phyloP scores from a whole-genome alignment of 768 basidiomycete species.

The Russula brevipes region DNA sequence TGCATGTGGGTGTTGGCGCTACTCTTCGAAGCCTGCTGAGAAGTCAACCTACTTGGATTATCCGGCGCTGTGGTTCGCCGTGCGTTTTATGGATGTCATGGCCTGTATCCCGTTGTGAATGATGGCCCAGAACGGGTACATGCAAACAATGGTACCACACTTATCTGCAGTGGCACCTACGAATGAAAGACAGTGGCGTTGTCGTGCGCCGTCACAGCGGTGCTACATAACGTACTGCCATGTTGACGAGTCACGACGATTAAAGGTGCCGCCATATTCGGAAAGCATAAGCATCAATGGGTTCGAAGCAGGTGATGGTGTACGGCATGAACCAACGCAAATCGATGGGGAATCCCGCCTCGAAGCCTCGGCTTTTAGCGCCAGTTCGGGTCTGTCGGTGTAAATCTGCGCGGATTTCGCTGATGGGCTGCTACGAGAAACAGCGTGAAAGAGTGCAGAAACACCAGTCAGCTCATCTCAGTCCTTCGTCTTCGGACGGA shows the following conservation, averaged over 20 bases:
- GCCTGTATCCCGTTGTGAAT: not conserved
- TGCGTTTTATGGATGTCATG: not conserved
- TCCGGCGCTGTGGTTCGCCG: not conserved
- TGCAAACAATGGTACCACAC: not conserved
- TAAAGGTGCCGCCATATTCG: not conserved
- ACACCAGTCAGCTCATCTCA: conserved; percentile 5
- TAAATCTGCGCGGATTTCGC: conserved; percentile 1
- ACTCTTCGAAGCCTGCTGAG: not conserved
- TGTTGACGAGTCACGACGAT: not conserved
- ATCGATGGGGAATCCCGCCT: not conserved
- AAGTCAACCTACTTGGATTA: not conserved
- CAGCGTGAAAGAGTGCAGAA: not conserved
- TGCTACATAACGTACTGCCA: not conserved
- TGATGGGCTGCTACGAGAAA: not conserved
- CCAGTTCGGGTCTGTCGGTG: not conserved
- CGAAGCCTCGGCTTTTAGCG: not conserved
- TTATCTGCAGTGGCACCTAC: not conserved
- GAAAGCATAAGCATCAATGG: not conserved
- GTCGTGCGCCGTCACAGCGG: not conserved
- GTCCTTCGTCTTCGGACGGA: not conserved
- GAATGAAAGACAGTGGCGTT: not conserved
- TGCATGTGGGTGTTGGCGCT: not conserved
- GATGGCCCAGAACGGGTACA: not conserved
- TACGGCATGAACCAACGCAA: conserved; percentile 1
- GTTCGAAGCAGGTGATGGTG: not conserved